Percentiles rank a stretch among this genome's conserved stretches.
Conservation (phyloP, 1,139 yeast species). For the Suhomyces yuchorum region DNA sequence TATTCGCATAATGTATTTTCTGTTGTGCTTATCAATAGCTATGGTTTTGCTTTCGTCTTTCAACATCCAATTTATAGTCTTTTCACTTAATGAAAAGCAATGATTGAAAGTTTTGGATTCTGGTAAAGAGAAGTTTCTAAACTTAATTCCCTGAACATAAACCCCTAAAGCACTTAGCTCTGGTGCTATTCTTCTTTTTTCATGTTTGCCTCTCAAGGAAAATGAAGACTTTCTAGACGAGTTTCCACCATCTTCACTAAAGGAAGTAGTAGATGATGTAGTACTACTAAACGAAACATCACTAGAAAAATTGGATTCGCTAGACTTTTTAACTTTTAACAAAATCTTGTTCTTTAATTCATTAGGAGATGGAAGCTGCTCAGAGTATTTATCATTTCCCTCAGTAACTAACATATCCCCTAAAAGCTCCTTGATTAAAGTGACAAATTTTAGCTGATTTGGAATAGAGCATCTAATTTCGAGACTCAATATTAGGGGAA, state of each 20-base stretch:
- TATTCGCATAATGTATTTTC: conserved; percentile 72
- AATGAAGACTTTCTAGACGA: conserved; percentile 21
- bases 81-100: conserved; percentile 84
- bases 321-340: conserved; percentile 72
- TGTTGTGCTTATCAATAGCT: conserved; percentile 74
- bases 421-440: conserved; percentile 54
- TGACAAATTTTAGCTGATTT: conserved; percentile 62
- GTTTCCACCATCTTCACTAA: conserved; percentile 48
- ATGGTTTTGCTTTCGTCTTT: conserved; percentile 57
- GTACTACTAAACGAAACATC: conserved; percentile 2
- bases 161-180: conserved; percentile 66
- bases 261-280: conserved; percentile 33
- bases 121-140: conserved; percentile 80
- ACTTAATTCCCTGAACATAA: conserved; percentile 72
- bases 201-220: conserved; percentile 26
- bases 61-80: conserved; percentile 60
- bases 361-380: conserved; percentile 67
- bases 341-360: conserved; percentile 69
- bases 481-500: conserved; percentile 83
- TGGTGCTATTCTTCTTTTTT: conserved; percentile 32
- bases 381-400: conserved; percentile 33
- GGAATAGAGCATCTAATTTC: conserved; percentile 76
- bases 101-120: conserved; percentile 82
- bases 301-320: conserved; percentile 16
- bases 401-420: conserved; percentile 58